phyloP scores from a whole-genome alignment of 495 filamentous ascomycete species.

The Podospora pseudoanserina region DNA sequence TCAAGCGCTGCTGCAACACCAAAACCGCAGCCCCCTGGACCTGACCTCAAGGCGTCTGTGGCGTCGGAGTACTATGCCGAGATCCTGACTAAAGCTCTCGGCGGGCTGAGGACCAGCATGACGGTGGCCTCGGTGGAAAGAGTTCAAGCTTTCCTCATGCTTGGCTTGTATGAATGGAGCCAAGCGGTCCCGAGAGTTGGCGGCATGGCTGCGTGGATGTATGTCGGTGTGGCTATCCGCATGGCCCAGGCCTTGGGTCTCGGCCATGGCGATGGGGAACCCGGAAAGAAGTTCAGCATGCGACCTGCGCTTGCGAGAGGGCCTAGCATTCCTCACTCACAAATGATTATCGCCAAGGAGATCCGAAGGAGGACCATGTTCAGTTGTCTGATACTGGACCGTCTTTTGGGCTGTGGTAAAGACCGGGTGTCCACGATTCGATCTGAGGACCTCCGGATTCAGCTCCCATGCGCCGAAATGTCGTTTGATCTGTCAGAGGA shows the following conservation, averaged over 20 bases:
- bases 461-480: constrained; percentile 63
- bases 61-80: constrained; percentile 79
- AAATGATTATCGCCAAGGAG: constrained; percentile 67
- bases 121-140: constrained; percentile 61
- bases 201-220: constrained; percentile 72
- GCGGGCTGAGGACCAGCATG: constrained; percentile 52
- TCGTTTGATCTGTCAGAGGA: constrained; percentile 66
- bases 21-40: constrained; percentile 33
- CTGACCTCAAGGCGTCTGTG: constrained; percentile 52
- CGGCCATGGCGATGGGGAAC: constrained; percentile 56
- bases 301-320: constrained; percentile 19
- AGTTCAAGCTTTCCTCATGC: constrained; percentile 75
- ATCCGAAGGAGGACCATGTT: constrained; percentile 79
- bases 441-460: constrained; percentile 63
- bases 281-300: constrained; percentile 21
- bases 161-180: constrained; percentile 82
- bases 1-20: constrained; percentile 28
- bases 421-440: constrained; percentile 67
- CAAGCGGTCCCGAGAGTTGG: constrained; percentile 56
- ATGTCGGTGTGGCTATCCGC: constrained; percentile 72
- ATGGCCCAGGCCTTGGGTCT: constrained; percentile 68
- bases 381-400: constrained; percentile 80
- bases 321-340: constrained; percentile 27
- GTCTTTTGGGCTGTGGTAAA: constrained; percentile 72
- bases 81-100: constrained; percentile 63